A percentile compares a stretch with the other conserved stretches of the same genome.
Conservation (phyloP, 129 eudicot genomes). For the Ambrosia trifida region DNA sequence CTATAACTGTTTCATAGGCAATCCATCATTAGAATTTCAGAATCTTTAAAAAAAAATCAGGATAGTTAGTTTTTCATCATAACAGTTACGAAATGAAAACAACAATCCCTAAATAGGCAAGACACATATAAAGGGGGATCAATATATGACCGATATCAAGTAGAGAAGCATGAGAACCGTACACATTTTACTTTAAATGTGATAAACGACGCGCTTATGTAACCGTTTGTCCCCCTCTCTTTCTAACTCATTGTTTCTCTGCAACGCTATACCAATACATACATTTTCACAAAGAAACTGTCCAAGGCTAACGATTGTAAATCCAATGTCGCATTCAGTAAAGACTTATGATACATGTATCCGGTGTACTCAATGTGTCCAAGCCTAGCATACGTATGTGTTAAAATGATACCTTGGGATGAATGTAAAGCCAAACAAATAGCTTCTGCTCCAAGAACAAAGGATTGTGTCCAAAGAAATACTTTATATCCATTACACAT, state of each 20-base stretch:
- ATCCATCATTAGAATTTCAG: background rate
- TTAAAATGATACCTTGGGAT: conserved; percentile 13
- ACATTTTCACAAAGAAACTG: too few relatives aligned
- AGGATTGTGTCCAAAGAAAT: background rate
- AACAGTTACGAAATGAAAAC: background rate
- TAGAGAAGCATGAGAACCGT: too few relatives aligned
- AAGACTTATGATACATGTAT: conserved; percentile 17
- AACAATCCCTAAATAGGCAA: background rate
- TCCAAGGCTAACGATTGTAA: background rate
- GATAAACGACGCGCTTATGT: too few relatives aligned
- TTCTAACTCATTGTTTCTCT: too few relatives aligned
- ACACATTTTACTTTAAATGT: too few relatives aligned
- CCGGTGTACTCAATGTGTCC: conserved; percentile 1
- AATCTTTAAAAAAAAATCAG: background rate
- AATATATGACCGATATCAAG: too few relatives aligned
- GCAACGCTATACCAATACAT: too few relatives aligned
- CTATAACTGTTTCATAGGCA: conserved; percentile 43
- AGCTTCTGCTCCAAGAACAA: conserved; percentile 4
- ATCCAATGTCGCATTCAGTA: background rate
- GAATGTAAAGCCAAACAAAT: conserved; percentile 11
- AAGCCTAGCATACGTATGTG: background rate
- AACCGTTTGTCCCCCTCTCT: too few relatives aligned
- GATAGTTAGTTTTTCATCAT: background rate
- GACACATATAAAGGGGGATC: too few relatives aligned
- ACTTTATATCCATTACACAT: too few relatives aligned